Base-by-base conservation (phyloP, 2,329 filamentous ascomycete genomes). In the Fusarium tuaranense region DNA sequence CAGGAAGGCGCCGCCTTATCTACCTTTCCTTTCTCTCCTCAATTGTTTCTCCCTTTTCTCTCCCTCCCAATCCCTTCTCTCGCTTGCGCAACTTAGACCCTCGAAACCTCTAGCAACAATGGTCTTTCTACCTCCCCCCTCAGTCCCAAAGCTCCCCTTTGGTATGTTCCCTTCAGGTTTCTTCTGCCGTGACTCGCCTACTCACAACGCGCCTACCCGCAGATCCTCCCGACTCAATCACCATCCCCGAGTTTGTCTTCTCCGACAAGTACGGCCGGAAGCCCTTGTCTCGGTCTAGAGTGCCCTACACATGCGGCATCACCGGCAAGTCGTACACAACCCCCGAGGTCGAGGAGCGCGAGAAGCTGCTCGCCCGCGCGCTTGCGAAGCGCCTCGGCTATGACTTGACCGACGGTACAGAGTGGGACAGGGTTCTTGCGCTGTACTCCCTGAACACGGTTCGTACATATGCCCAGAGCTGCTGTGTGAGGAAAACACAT, bases 381-480 rank as follows among this genome's bases (percentile, higher is more conserved):
- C 84, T 97, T 38, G 88, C 89, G 46, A 91, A 93, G 80, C 90
- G 94, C 72, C 88, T 97, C 69, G 91, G 90, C 51, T 95, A 94
- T 88, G 82, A 88, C 55, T 90, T 92, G 9, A 92, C 94, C 75
- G 82, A 90, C 67, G 94, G 92, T 14, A 90, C 90, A 0, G 93
- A 95, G 80, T 97, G 92, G 92, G 94, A 97, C 78, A 95, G 95
- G 81, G 93, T 95, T 27, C 86, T 94, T 58, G 92, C 87, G 6
- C 85, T 95, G 32, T 97, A 94, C 83, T 92, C 92, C n/a, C 83
- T 95, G 69, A 97, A 97, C 80, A 94, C 94, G 34, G 93, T 94
- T 83, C 69, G 88, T 78, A 13, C 69, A 88, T 78, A 13, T 9
- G 27, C 25, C 30, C 20, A 32, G 38, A n/a, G 48, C 48, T 53